Percentiles rank a stretch among this genome's conserved stretches.
phyloP scores from a whole-genome alignment of 306 rosid species.

The Quercus gilva region DNA sequence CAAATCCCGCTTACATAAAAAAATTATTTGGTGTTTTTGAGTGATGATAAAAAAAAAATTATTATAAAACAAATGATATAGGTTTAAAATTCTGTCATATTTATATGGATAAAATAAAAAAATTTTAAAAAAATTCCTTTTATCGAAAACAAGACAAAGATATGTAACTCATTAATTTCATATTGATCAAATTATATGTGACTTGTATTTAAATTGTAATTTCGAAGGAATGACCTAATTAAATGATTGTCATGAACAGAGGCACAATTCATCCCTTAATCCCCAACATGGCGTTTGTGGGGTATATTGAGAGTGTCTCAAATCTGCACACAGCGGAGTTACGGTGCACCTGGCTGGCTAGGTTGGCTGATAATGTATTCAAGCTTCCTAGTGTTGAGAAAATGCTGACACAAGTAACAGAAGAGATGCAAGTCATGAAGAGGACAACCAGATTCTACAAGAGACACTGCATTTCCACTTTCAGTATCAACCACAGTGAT shows the following conservation, averaged over 20 bases:
- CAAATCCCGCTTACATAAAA: too few species aligned
- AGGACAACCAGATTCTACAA: conserved; percentile 48
- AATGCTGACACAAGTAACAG: conserved; percentile 36
- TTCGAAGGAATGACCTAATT: too few species aligned
- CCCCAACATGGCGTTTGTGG: conserved; percentile 65
- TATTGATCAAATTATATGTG: too few species aligned
- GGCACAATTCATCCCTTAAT: conserved; percentile 59
- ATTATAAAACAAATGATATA: too few species aligned
- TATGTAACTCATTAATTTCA: too few species aligned
- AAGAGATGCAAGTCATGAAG: conserved; percentile 54
- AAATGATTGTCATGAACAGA: conserved; percentile 16
- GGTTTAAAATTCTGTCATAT: too few species aligned
- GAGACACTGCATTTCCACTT: conserved; percentile 66
- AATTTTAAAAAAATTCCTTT: too few species aligned
- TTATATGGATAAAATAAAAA: too few species aligned
- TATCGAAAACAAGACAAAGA: too few species aligned
- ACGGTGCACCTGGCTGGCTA: conserved; percentile 54
- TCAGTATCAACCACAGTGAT: conserved; percentile 66
- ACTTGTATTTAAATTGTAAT: too few species aligned
- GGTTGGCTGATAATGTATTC: conserved; percentile 44
- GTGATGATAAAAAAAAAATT: too few species aligned
- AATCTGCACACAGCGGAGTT: conserved; percentile 59
- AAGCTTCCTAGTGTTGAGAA: conserved; percentile 49
- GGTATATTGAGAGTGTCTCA: conserved; percentile 60
- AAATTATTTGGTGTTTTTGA: too few species aligned